Base-by-base conservation (phyloP, 2,329 filamentous ascomycete species). In the Seiridium cupressi region DNA sequence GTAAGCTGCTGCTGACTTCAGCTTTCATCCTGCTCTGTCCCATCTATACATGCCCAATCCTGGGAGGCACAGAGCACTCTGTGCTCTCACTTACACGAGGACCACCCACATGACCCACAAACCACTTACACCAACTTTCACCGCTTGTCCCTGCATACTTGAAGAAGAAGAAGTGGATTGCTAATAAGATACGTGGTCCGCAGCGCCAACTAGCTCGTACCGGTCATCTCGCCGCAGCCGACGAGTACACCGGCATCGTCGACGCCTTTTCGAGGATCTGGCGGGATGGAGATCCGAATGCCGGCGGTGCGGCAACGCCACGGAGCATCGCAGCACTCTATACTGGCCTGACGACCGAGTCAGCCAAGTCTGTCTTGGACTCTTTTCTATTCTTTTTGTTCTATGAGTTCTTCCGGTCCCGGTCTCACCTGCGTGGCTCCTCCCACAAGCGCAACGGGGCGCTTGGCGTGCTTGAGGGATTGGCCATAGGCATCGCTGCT, bases 341-440 rank as follows among this genome's bases (percentile, higher is more conserved):
- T 70, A 82, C 79, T 60, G 60, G 60, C 59, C 57, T 58, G 47
- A 58, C 62, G 57, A 57, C 47, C 42, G 89, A 91, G 69, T 85
- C 89, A 9, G 81, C 78, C 68, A 92, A 90, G 73, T 87, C 85
- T 32, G 80, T 88, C 31, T 81, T 86, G 36, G 55, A 58, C 55
- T 91, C 89, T 60, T 94, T 95, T 71, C 80, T 96, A 56, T 96
- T 96, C 79, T 96, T 96, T 76, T 82, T 94, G 18, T 89, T 91
- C 61, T 96, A 96, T 76, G 90, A 82, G 63, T 77, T 76, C 66
- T 69, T 79, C 59, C 72, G 74, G 32, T 68, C 71, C 5, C 69
- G 67, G n/a, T 66, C 40, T 32, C 54, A 62, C 46, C 35, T 64
- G 9, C 65, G 64, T 18, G 47, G 60, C 34, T 38, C 59, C 18